These are phyloP conservation scores for Nicotiana knightiana DNA, from an alignment of 257 asterid species.

Conservation along the genomic window DNA sequence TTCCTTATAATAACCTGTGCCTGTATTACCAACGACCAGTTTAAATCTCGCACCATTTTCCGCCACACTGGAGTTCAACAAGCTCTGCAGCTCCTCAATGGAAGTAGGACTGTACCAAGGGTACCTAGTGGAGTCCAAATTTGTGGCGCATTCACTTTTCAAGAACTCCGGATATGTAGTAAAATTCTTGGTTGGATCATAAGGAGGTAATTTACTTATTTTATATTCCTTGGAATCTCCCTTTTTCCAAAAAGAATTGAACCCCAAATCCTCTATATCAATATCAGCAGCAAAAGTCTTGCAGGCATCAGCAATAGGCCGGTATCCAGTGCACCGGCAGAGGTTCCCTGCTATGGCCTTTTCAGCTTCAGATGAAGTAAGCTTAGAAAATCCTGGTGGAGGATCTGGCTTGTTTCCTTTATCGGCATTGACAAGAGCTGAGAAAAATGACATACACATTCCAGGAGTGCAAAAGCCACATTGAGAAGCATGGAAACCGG, in stretches of 20 bases:
- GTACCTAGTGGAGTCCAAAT: slow-evolving; percentile 28
- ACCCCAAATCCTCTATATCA: slow-evolving; percentile 69
- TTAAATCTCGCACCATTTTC: slow-evolving; percentile 28
- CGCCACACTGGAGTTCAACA: slow-evolving; percentile 29
- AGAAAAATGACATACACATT: slow-evolving; percentile 63
- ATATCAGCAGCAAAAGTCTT: slow-evolving; percentile 57
- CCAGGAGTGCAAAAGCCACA: slow-evolving; percentile 87
- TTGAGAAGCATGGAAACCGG: slow-evolving; percentile 79
- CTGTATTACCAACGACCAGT: slow-evolving; percentile 63
- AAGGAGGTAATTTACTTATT: slow-evolving; percentile 33
- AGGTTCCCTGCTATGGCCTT: slow-evolving; percentile 57
- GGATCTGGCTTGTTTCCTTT: slow-evolving; percentile 30
- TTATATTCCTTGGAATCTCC: slow-evolving; percentile 34
- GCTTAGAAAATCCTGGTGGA: slow-evolving; percentile 51
- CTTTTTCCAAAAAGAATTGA: slow-evolving; percentile 52
- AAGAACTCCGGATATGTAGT: slow-evolving; percentile 32
- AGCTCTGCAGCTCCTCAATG: slow-evolving; percentile 42
- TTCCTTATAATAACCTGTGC: slow-evolving; percentile 59
- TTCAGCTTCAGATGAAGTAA: slow-evolving; percentile 61
- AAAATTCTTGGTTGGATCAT: slow-evolving; percentile 26
- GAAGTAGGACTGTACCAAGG: slow-evolving; percentile 58
- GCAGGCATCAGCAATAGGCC: slow-evolving; percentile 78
- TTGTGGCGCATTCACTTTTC: slow-evolving; percentile 13
- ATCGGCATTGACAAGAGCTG: slow-evolving; percentile 52
- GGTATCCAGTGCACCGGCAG: slow-evolving; percentile 71